A percentile compares a stretch with the other conserved stretches of the same genome.
phyloP scores from a whole-genome alignment of 73 alveolate species.

The Stentor roeselii region DNA sequence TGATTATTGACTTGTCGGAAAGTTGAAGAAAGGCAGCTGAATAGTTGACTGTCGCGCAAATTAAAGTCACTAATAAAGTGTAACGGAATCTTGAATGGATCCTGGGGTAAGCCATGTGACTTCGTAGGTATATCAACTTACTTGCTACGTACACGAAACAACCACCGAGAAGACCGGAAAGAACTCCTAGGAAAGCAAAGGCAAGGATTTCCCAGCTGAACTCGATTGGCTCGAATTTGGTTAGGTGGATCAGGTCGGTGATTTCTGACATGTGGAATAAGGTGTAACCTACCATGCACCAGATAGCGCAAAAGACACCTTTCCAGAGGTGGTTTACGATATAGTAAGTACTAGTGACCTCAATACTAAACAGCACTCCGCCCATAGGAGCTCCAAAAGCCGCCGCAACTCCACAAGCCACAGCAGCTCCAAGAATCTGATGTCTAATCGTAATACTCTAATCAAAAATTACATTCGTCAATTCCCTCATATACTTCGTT shows the following conservation, averaged over 20 bases:
- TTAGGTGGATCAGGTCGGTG: constrained; percentile 56
- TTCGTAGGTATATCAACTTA: constrained; percentile 37
- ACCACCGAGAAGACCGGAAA: constrained; percentile 74
- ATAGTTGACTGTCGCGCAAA: constrained; percentile 27
- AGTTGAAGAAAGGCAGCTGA: constrained; percentile 30
- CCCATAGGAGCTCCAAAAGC: constrained; percentile 98
- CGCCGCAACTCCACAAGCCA: constrained; percentile 86
- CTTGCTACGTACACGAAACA: constrained; percentile 40
- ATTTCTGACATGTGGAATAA: constrained; percentile 46
- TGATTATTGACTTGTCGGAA: constrained; percentile 31
- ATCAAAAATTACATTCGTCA: constrained; percentile 35
- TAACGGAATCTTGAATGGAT: constrained; percentile 34
- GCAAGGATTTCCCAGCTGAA: constrained; percentile 65
- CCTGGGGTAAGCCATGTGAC: constrained; percentile 26
- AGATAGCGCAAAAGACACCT: constrained; percentile 73
- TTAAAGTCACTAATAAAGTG: constrained; percentile 23
- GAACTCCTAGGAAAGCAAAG: constrained; percentile 68
- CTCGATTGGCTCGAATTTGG: constrained; percentile 46
- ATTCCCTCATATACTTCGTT: constrained; percentile 53
- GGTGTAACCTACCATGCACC: constrained; percentile 57
- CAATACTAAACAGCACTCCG: constrained; percentile 92
- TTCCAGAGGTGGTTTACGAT: constrained; percentile 82
- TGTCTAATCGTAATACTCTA: constrained; percentile 49
- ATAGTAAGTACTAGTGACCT: constrained; percentile 85
- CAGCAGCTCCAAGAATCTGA: constrained; percentile 79